Evolutionary conservation across 768 basidiomycete genomes (phyloP).

Genomic region (Termitomyces eurrhizus): DNA sequence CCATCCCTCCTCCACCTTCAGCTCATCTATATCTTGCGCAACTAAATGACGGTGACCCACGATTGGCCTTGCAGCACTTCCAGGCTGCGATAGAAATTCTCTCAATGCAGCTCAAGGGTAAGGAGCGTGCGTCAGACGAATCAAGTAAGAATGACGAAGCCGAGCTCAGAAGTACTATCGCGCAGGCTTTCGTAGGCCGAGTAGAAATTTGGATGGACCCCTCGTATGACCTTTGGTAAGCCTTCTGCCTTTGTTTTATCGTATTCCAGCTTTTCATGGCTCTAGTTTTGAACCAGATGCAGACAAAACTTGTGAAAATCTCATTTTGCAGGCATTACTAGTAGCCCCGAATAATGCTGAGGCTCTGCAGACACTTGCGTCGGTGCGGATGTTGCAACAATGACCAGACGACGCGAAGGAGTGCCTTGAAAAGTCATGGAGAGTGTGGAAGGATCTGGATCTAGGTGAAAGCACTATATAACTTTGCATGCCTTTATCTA

Average conservation of each 20-base stretch:
- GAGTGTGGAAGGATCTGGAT: no score
- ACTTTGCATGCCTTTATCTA: not conserved
- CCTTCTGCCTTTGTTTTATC: no score
- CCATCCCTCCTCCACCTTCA: no score
- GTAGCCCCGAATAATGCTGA: conserved; percentile 75
- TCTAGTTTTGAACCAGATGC: no score
- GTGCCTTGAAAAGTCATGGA: conserved; percentile 59
- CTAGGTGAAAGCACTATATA: conserved; percentile 23
- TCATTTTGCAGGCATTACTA: conserved; percentile 62
- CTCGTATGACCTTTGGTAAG: no score
- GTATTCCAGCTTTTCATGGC: no score
- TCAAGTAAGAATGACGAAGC: conserved; percentile 43
- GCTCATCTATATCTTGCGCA: no score
- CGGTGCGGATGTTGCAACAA: conserved; percentile 86
- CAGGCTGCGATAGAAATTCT: conserved; percentile 76
- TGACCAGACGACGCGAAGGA: conserved; percentile 77
- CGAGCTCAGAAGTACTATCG: conserved; percentile 63
- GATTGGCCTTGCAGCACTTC: conserved; percentile 69
- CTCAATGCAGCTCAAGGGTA: conserved; percentile 67
- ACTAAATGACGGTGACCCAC: conserved; percentile 75
- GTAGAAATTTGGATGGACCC: no score
- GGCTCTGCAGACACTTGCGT: conserved; percentile 75
- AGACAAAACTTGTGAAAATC: no score
- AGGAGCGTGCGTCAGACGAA: conserved; percentile 47
- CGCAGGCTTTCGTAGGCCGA: no score